These are phyloP conservation scores for Lepidium campestre DNA, from an alignment of 441 rosid genomes.

Conservation along the genomic window DNA sequence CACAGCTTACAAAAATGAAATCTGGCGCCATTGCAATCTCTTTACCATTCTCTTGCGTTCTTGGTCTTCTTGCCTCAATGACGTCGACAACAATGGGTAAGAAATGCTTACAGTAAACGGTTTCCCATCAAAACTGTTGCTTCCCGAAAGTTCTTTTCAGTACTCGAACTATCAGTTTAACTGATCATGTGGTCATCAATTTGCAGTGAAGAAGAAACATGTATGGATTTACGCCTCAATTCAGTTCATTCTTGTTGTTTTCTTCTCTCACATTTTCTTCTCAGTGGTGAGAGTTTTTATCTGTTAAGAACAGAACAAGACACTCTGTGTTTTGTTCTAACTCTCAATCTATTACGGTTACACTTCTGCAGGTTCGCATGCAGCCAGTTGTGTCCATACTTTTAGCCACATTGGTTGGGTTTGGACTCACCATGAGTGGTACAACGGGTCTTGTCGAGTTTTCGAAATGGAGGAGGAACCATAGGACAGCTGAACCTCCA, in stretches of 20 bases:
- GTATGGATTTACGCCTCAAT: constrained; percentile 71
- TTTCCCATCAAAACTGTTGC: neutral
- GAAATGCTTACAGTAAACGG: neutral
- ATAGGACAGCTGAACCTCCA: constrained; percentile 17
- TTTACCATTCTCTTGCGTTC: constrained; percentile 89
- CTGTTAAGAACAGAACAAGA: neutral
- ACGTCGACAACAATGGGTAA: constrained; percentile 90
- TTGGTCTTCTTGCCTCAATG: constrained; percentile 93
- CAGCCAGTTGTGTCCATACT: constrained; percentile 65
- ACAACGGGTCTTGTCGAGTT: constrained; percentile 49
- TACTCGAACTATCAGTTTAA: neutral
- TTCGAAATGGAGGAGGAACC: constrained; percentile 32
- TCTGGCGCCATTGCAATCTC: constrained; percentile 91
- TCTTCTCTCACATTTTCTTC: constrained; percentile 70
- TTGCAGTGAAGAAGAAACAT: constrained; percentile 53
- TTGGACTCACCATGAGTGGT: constrained; percentile 68
- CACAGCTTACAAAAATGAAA: constrained; percentile 63
- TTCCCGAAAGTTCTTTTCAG: neutral
- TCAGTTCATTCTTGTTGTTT: constrained; percentile 71
- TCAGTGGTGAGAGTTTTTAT: constrained; percentile 48
- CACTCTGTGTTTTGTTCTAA: neutral
- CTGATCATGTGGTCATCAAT: constrained; percentile 1
- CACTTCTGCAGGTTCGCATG: constrained; percentile 48
- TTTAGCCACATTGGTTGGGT: constrained; percentile 70
- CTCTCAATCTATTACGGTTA: constrained; percentile 10